phyloP scores from a whole-genome alignment of 805 yeast genomes.

The Yamadazyma scolyti region DNA sequence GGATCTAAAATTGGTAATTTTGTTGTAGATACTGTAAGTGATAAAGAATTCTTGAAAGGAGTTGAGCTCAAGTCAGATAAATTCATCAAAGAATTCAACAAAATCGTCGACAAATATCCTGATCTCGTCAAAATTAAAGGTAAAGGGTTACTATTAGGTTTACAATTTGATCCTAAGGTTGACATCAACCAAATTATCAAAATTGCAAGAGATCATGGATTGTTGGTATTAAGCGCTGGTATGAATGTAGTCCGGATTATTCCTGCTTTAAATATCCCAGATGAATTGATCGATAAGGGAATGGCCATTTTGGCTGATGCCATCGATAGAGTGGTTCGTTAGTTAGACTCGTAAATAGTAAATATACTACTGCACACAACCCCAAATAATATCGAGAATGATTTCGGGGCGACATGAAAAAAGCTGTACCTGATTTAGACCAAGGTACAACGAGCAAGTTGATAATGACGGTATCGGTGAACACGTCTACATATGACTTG shows the following conservation, averaged over 20 bases:
- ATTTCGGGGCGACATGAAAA: too few relatives aligned
- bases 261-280: slow-evolving; percentile 84
- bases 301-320: slow-evolving; percentile 63
- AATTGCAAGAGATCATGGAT: slow-evolving; percentile 73
- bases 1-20: slow-evolving; percentile 78
- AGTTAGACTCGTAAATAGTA: neutral
- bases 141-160: slow-evolving; percentile 81
- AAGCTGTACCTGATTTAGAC: too few relatives aligned
- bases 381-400: too few relatives aligned
- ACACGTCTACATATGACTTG: slow-evolving; percentile 33
- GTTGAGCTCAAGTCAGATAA: slow-evolving; percentile 61
- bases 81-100: slow-evolving; percentile 48
- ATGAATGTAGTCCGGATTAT: slow-evolving; percentile 86
- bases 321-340: slow-evolving; percentile 28
- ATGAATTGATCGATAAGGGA: slow-evolving; percentile 67
- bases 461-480: slow-evolving; percentile 28
- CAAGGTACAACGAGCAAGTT: too few relatives aligned
- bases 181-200: slow-evolving; percentile 64
- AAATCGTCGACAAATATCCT: slow-evolving; percentile 54
- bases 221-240: slow-evolving; percentile 88
- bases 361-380: too few relatives aligned
- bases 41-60: slow-evolving; percentile 52
- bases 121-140: slow-evolving; percentile 75
- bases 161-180: slow-evolving; percentile 55
- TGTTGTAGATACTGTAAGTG: slow-evolving; percentile 66